Evolutionary conservation across 495 filamentous ascomycete species (phyloP), one percentile per base, ranked within the genome.

Genomic region (Terfezia claveryi): DNA sequence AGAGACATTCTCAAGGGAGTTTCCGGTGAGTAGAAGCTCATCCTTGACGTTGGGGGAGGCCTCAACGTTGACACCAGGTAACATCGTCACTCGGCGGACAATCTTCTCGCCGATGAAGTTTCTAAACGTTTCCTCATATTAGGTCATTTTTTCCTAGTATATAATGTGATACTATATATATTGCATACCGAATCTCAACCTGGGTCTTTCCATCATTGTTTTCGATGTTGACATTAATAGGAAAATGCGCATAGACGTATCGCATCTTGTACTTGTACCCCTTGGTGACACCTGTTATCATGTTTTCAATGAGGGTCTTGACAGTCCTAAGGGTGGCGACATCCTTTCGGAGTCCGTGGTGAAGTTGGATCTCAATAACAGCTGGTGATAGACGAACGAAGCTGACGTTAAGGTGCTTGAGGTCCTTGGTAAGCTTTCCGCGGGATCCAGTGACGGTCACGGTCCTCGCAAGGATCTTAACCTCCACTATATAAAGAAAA

Each of bases 251-350:
- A 71, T 98, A 98, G 74, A 98, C 91, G 74, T 98, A 98, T 62
- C 91, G 85, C 91, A 98, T 96, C 83, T 96, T 98, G 83, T 98
- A 98, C 76, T 89, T 89, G 84, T 83, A 98, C 59, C 91, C 91
- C 75, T 83, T 88, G 68, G 92, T 98, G 58, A 98, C 91, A 71
- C 91, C 91, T 68, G 86, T 82, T 73, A 96, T 84, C 71, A 98
- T 65, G 81, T 98, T 98, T 79, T 91, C 83, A 77, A 98, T 94
- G 71, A 96, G 66, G 56, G 87, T 87, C 64, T 83, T 83, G 80
- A 98, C 91, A 65, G 91, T 98, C 65, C 91, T 89, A 68, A 98
- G 85, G 58, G 91, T 85, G 70, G 91, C 91, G 66, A 98, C 82
- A 69, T 85, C 87, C 79, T 98, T 98, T 71, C 91, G 87, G 65